Conservation (phyloP, 176 grass and related monocot genomes). For the Carex pumila region DNA sequence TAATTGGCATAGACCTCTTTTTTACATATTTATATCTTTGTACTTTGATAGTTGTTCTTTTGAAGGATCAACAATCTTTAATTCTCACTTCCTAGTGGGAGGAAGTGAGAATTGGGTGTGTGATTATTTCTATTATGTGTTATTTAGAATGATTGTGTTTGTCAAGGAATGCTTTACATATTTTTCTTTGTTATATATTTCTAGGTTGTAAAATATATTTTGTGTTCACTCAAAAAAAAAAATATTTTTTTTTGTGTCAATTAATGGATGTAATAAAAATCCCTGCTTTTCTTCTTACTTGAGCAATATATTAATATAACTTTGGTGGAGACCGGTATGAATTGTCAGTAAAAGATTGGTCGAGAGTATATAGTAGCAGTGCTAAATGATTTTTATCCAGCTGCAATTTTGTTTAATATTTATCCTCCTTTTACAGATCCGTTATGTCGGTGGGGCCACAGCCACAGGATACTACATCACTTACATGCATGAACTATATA, state of each 20-base stretch:
- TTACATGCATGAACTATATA: not conserved
- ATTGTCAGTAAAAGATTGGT: not conserved
- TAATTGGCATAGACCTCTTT: not conserved
- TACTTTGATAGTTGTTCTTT: not conserved
- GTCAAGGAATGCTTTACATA: not conserved
- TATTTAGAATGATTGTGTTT: not conserved
- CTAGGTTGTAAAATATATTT: not conserved
- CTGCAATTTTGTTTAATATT: not conserved
- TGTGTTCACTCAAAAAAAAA: too few species aligned
- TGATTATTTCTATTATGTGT: not conserved
- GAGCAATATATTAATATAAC: not conserved
- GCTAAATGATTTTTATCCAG: not conserved
- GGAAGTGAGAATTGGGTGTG: not conserved
- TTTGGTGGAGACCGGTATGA: not conserved
- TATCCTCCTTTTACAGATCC: not conserved
- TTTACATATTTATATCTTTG: not conserved
- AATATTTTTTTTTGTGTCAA: too few species aligned
- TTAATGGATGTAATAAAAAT: not conserved
- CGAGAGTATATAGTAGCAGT: not conserved
- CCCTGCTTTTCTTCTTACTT: not conserved
- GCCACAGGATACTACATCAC: not conserved
- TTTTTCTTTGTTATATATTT: not conserved
- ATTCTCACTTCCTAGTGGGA: not conserved
- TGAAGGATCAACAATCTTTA: not conserved
- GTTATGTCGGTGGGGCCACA: not conserved